phyloP scores from a whole-genome alignment of 176 grass and related monocot genomes.

The Rhynchospora pubera region DNA sequence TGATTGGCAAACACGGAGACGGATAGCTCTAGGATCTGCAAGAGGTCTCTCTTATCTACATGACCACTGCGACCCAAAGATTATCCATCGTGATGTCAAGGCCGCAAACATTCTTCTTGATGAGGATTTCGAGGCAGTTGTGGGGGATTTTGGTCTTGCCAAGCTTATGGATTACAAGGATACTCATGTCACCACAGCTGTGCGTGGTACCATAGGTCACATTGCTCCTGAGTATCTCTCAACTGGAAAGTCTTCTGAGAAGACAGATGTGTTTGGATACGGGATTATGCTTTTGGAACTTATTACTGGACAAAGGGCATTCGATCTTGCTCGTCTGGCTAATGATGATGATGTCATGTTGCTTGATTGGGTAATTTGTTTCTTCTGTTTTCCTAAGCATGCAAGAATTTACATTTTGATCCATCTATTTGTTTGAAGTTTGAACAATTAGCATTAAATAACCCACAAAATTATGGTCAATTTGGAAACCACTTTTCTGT shows the following conservation, averaged over 20 bases:
- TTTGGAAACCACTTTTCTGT: background rate
- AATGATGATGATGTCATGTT: constrained; percentile 94
- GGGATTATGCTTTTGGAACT: constrained; percentile 90
- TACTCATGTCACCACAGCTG: constrained; percentile 89
- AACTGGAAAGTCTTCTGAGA: constrained; percentile 85
- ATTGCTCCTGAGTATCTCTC: constrained; percentile 90
- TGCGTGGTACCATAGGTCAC: constrained; percentile 85
- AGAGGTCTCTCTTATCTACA: constrained; percentile 76
- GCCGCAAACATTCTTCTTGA: constrained; percentile 84
- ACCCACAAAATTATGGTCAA: background rate
- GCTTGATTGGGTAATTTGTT: constrained; percentile 70
- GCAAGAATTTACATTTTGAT: background rate
- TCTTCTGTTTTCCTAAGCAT: background rate
- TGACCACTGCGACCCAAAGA: constrained; percentile 82
- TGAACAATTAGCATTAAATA: background rate
- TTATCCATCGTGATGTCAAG: constrained; percentile 88
- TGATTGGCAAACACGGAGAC: constrained; percentile 68
- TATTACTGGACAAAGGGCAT: constrained; percentile 84
- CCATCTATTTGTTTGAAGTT: background rate
- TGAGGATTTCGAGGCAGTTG: constrained; percentile 80
- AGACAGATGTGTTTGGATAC: constrained; percentile 90
- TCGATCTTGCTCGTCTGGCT: constrained; percentile 84
- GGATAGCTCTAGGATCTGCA: constrained; percentile 75
- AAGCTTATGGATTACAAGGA: constrained; percentile 96
- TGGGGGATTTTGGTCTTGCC: constrained; percentile 81